Evolutionary conservation across 805 yeast genomes (phyloP), one percentile per base, ranked within the genome.

Genomic region (Candida coleopterorum): DNA sequence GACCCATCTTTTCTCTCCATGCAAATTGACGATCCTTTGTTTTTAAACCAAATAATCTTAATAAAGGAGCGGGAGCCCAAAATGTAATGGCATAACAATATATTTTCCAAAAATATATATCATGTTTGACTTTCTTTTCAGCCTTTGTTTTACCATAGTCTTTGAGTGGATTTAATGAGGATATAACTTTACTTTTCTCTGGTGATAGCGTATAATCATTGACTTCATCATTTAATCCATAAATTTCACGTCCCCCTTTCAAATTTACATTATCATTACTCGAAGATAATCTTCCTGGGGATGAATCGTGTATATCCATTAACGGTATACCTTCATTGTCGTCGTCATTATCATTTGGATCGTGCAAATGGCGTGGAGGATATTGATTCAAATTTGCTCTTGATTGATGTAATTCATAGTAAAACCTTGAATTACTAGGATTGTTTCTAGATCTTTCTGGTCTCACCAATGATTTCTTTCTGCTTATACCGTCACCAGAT

Each of bases 1-100:
- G 69, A 2, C 87, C 97, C 37, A 89, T 83, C 54, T 90, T 90
- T 53, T 93, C 98, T 53, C 98, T 75, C 98, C 98, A 93, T 0
- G 97, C 97, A 68, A 79, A 77, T 55, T 89, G 97, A 41, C 95
- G 77, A 29, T 80, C 89, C 47, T 78, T 77, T 15, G 83, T 78
- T 23, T 74, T 73, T 73, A 90, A 72, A 3, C 97, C 97, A 59
- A 77, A 83, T 29, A 85, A 57, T 29, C 64, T 64, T 49, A 88
- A 61, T 23, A 87, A 44, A 0, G 88, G 81, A 3, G 82, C 75
- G 1, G 97, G 95, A 3, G 95, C 94, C 93, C 96, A 90, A 57
- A 87, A 87, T 0, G 98, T 89, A 24, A 93, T 63, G 7, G 74
- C 48, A 46, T 78, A 77, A 56, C 96, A 88, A 61, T 87, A 93